Percentiles rank a stretch among this genome's conserved stretches.
Evolutionary conservation across 78 protist genomes (phyloP).

Genomic region (Dictyostelium citrinum): DNA sequence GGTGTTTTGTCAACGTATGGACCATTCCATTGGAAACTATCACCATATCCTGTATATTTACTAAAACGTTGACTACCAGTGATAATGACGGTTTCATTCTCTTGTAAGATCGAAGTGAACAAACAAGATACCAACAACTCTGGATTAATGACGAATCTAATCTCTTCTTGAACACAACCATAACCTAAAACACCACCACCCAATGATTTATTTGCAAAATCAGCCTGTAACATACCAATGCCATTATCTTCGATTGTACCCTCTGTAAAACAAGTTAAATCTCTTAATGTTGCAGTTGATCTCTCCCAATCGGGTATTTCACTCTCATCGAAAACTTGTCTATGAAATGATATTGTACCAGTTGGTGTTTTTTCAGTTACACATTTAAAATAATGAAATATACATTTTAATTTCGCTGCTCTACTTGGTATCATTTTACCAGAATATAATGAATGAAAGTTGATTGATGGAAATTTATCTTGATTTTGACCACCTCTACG

Average conservation of each 20-base stretch:
- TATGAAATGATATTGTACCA: constrained; percentile 68
- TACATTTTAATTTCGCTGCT: constrained; percentile 67
- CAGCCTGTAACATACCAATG: constrained; percentile 71
- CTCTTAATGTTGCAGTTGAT: constrained; percentile 2
- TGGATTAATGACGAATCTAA: constrained; percentile 82
- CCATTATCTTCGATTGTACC: constrained; percentile 79
- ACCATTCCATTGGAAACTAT: constrained; percentile 64
- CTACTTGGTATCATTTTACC: constrained; percentile 6
- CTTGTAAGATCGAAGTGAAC: constrained; percentile 45
- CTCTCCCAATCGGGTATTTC: constrained; percentile 76
- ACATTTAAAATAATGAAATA: constrained; percentile 60
- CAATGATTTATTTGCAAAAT: constrained; percentile 86
- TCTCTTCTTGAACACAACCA: constrained; percentile 92
- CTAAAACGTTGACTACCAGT: constrained; percentile 81
- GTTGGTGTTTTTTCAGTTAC: background rate
- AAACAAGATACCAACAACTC: constrained; percentile 71
- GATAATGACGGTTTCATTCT: constrained; percentile 76
- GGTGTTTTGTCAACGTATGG: constrained; percentile 20
- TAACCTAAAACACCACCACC: constrained; percentile 92
- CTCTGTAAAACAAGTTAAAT: constrained; percentile 17
- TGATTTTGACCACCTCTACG: background rate
- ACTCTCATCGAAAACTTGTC: constrained; percentile 41
- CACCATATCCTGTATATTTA: constrained; percentile 72
- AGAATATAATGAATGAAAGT: constrained; percentile 67
- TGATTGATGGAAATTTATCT: constrained; percentile 23